These are phyloP conservation scores for Collybia sp. DNA, from an alignment of 768 basidiomycete species.

Conservation along the genomic window DNA sequence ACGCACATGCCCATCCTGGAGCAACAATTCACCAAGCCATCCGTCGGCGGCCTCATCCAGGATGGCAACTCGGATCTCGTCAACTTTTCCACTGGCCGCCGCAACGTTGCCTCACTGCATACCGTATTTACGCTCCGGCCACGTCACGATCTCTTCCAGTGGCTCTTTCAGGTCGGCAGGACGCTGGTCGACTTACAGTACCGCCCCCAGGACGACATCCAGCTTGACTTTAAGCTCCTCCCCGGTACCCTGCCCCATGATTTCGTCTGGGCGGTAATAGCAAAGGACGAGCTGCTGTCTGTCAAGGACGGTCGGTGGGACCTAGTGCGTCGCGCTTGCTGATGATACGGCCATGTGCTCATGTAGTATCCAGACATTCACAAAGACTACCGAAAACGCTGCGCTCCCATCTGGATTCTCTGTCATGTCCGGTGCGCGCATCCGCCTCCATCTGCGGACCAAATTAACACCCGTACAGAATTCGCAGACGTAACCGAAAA, in stretches of 20 bases:
- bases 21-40: slow-evolving; percentile 73
- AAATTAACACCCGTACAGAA: slow-evolving; percentile 38
- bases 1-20: slow-evolving; percentile 54
- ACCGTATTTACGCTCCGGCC: slow-evolving; percentile 74
- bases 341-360: neutral
- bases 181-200: slow-evolving; percentile 76
- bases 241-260: slow-evolving; percentile 44
- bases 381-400: slow-evolving; percentile 66
- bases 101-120: slow-evolving; percentile 73
- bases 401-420: slow-evolving; percentile 57
- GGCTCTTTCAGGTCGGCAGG: slow-evolving; percentile 53
- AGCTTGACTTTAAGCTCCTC: slow-evolving; percentile 75
- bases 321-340: slow-evolving; percentile 50
- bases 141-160: slow-evolving; percentile 77
- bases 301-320: slow-evolving; percentile 82
- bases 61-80: slow-evolving; percentile 82
- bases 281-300: slow-evolving; percentile 69
- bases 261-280: slow-evolving; percentile 82
- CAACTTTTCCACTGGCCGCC: slow-evolving; percentile 84
- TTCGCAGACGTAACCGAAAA: slow-evolving; percentile 82
- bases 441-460: slow-evolving; percentile 2
- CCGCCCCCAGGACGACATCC: slow-evolving; percentile 60
- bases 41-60: slow-evolving; percentile 43
- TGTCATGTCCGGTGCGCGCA: slow-evolving; percentile 65
- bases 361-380: slow-evolving; percentile 58